phyloP scores from a whole-genome alignment of 768 basidiomycete genomes.

The Phaeolepiota aurea region DNA sequence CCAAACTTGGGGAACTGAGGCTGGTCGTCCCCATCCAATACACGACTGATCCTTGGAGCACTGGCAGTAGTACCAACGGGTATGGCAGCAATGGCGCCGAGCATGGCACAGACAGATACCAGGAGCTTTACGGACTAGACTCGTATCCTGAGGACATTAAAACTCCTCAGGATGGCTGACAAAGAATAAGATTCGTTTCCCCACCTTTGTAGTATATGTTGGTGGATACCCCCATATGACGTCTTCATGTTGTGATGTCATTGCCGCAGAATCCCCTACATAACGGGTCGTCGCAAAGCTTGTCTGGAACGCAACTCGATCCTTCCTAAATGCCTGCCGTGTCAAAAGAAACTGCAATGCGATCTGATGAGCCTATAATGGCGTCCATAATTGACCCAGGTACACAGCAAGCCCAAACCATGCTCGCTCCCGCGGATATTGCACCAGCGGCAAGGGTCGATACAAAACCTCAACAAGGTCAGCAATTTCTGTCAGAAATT shows the following conservation, averaged over 20 bases:
- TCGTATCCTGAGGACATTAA: no score
- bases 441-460: constrained; percentile 16
- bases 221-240: no score
- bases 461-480: constrained; percentile 30
- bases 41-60: constrained; percentile 51
- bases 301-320: not conserved
- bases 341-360: not conserved
- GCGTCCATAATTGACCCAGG: not conserved
- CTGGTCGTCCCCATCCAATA: constrained; percentile 56
- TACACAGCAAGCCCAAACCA: not conserved
- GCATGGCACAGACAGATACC: not conserved
- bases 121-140: no score
- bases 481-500: not conserved
- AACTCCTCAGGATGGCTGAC: no score
- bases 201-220: no score
- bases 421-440: constrained; percentile 15
- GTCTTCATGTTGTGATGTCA: no score
- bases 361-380: not conserved
- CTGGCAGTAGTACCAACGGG: constrained; percentile 11
- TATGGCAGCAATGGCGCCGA: constrained; percentile 18
- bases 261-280: no score
- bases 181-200: no score
- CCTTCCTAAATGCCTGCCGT: not conserved
- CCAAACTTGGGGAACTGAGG: constrained; percentile 52
- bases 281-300: no score